phyloP scores from a whole-genome alignment of 2,329 filamentous ascomycete genomes.

The Trichoderma afroharzianum region DNA sequence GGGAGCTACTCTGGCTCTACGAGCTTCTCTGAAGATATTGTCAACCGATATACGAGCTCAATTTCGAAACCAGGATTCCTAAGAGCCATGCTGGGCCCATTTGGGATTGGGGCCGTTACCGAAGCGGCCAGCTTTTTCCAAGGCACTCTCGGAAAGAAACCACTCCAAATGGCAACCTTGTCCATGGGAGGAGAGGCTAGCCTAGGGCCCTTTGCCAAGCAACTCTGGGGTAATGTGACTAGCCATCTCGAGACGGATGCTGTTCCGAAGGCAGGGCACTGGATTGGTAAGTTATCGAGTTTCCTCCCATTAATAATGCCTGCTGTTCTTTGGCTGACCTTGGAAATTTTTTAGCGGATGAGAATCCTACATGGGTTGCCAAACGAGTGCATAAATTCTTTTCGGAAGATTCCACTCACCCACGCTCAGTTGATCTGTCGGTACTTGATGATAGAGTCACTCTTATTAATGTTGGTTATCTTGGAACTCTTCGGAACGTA shows the following conservation, averaged over 20 bases:
- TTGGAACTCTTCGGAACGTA: background rate
- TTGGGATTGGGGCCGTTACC: constrained; percentile 30
- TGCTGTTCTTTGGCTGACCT: background rate
- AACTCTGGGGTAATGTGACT: background rate
- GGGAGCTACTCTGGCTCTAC: constrained; percentile 38
- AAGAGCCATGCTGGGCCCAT: constrained; percentile 37
- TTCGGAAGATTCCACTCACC: background rate
- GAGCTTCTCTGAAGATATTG: constrained; percentile 36
- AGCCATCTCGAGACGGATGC: background rate
- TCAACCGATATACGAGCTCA: constrained; percentile 36
- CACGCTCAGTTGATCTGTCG: background rate
- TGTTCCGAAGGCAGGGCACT: background rate
- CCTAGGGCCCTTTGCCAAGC: constrained; percentile 16
- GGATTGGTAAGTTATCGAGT: background rate
- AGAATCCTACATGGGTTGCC: background rate
- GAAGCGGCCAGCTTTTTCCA: constrained; percentile 38
- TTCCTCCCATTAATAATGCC: no score
- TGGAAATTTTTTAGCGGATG: background rate
- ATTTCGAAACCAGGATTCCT: constrained; percentile 44
- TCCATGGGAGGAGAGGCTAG: constrained; percentile 29
- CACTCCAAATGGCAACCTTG: constrained; percentile 22
- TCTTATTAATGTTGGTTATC: background rate
- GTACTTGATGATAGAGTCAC: background rate
- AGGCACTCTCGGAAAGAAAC: constrained; percentile 21
- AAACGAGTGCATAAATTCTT: background rate